Percentiles rank a stretch among this genome's conserved stretches.
Evolutionary conservation across 1,284 basidiomycete species (phyloP).

Genomic region (Malassezia pachydermatis): DNA sequence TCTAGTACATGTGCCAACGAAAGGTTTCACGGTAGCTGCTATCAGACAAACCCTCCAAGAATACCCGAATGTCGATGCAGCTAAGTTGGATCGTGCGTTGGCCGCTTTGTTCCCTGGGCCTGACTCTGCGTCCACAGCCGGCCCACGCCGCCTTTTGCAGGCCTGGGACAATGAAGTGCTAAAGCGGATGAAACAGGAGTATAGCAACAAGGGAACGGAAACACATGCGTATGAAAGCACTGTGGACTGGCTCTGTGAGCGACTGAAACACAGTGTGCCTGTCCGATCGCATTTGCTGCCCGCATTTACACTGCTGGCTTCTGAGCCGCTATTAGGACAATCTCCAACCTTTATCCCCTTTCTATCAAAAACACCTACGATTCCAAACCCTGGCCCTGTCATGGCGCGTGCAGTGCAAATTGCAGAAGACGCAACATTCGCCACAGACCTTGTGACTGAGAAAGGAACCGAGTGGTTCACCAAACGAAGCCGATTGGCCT

Average conservation of each 20-base stretch:
- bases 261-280: neutral
- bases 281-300: conserved; percentile 10
- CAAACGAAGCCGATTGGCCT: conserved; percentile 2
- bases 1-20: neutral
- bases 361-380: neutral
- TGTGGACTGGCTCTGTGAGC: conserved; percentile 3
- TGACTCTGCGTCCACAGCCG: conserved; percentile 11
- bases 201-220: neutral
- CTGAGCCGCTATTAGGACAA: neutral
- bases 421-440: conserved; percentile 4
- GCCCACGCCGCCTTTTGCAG: conserved; percentile 11
- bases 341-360: neutral
- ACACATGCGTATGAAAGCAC: neutral
- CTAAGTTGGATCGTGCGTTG: conserved; percentile 8
- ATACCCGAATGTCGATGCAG: too few relatives aligned
- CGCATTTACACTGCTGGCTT: conserved; percentile 5
- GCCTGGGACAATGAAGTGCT: conserved; percentile 8
- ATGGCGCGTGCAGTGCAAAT: neutral
- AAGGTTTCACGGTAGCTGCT: conserved; percentile 11
- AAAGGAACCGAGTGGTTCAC: conserved; percentile 15
- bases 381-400: conserved; percentile 8
- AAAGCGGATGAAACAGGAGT: neutral
- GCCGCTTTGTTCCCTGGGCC: conserved; percentile 11
- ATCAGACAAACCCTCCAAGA: neutral
- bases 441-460: conserved; percentile 2